A percentile compares a stretch with the other conserved stretches of the same genome.
Evolutionary conservation across 129 eudicot species (phyloP).

Genomic region (Arctium minus): DNA sequence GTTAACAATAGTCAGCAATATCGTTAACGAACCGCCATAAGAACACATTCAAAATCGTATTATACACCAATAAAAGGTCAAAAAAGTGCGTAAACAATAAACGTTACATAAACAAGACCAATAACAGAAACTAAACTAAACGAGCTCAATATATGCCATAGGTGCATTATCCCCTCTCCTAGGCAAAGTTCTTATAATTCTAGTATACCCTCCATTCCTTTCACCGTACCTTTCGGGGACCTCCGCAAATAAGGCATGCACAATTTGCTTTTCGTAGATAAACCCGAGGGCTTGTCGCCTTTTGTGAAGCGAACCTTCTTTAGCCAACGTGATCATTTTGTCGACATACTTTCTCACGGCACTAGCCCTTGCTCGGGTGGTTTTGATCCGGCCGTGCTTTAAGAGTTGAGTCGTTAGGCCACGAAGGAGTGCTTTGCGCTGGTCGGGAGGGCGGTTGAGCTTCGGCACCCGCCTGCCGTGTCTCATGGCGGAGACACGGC

Average conservation of each 20-base stretch:
- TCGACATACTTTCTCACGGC: constrained; percentile 81
- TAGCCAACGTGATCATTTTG: constrained; percentile 90
- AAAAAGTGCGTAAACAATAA: background rate
- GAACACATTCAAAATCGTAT: constrained; percentile 21
- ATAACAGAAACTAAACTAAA: constrained; percentile 31
- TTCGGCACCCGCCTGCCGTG: constrained; percentile 88
- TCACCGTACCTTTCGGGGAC: constrained; percentile 85
- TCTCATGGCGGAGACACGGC: constrained; percentile 76
- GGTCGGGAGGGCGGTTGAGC: constrained; percentile 92
- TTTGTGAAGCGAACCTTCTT: constrained; percentile 89
- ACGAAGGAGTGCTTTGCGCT: constrained; percentile 80
- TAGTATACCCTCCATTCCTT: constrained; percentile 89
- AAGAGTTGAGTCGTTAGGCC: constrained; percentile 91
- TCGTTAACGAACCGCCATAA: background rate
- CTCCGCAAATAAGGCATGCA: constrained; percentile 93
- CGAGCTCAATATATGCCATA: constrained; percentile 93
- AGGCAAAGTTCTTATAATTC: constrained; percentile 78
- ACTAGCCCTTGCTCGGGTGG: constrained; percentile 89
- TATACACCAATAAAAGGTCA: constrained; percentile 15
- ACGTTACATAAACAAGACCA: background rate
- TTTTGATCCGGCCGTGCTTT: constrained; percentile 81
- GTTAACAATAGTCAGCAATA: constrained; percentile 10
- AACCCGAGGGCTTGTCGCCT: constrained; percentile 93
- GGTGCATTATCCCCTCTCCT: constrained; percentile 99
- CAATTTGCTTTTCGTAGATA: constrained; percentile 85